These are phyloP conservation scores for Fusarium sp. DNA, from an alignment of 2,329 filamentous ascomycete genomes.

Conservation along the genomic window DNA sequence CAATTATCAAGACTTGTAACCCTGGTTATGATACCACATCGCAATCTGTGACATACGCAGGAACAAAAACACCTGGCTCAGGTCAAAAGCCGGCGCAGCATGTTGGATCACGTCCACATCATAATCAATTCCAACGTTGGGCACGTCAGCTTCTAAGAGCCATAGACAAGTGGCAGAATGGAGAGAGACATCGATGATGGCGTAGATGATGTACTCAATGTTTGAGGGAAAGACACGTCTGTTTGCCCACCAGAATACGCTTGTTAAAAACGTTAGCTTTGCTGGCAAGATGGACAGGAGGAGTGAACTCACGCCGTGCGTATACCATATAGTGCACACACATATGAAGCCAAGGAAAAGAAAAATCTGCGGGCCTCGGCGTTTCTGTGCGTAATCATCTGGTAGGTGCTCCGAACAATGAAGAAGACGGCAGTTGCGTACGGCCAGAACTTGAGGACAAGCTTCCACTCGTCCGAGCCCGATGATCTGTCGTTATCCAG, in stretches of 20 bases:
- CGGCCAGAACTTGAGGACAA: neutral
- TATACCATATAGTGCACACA: neutral
- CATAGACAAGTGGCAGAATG: neutral
- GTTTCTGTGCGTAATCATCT: neutral
- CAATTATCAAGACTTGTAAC: neutral
- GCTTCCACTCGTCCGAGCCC: neutral
- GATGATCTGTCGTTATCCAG: neutral
- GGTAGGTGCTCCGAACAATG: constrained; percentile 3
- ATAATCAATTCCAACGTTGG: constrained; percentile 2
- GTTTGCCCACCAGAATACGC: constrained; percentile 5
- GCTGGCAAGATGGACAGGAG: neutral
- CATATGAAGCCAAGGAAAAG: constrained; percentile 2
- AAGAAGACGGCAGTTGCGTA: neutral
- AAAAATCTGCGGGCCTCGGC: neutral
- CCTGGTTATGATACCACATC: constrained; percentile 6
- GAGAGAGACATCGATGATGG: constrained; percentile 2
- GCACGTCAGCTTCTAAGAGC: constrained; percentile 3
- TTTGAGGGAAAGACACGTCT: constrained; percentile 1
- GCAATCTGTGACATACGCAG: neutral
- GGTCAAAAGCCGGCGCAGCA: neutral
- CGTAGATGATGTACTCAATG: constrained; percentile 3
- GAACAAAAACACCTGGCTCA: constrained; percentile 2
- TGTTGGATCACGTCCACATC: constrained; percentile 2
- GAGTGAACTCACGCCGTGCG: constrained; percentile 1
- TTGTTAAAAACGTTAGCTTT: neutral